Evolutionary conservation across 2,329 filamentous ascomycete species (phyloP).

Genomic region (Epichloe aotearoae): DNA sequence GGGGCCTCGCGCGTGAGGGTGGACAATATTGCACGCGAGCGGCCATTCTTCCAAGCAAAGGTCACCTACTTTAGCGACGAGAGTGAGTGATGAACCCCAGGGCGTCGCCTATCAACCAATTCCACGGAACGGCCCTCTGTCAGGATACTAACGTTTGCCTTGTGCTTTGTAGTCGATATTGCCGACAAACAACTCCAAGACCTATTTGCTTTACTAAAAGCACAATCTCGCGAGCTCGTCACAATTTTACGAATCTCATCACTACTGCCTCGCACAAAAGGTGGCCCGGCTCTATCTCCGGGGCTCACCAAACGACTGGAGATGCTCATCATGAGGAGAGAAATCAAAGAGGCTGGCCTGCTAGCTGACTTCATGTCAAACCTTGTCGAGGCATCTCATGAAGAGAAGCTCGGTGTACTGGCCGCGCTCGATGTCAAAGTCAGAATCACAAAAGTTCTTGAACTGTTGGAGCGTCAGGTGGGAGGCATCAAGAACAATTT

Average conservation of each 20-base stretch:
- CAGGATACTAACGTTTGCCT: not conserved
- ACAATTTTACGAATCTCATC: constrained; percentile 74
- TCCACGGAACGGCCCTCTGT: no score
- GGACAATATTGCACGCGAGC: constrained; percentile 51
- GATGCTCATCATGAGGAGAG: constrained; percentile 72
- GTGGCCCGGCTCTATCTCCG: constrained; percentile 57
- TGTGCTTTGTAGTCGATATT: constrained; percentile 13
- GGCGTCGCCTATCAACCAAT: no score
- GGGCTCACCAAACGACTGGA: constrained; percentile 79
- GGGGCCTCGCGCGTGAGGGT: constrained; percentile 67
- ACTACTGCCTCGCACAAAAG: constrained; percentile 58
- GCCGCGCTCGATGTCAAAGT: constrained; percentile 68
- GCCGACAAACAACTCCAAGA: constrained; percentile 51
- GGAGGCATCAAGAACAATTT: constrained; percentile 75
- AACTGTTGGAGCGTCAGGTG: constrained; percentile 72
- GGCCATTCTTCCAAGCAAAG: constrained; percentile 76
- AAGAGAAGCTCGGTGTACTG: constrained; percentile 82
- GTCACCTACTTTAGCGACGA: constrained; percentile 60
- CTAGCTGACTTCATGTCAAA: constrained; percentile 97
- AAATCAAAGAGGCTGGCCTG: constrained; percentile 66
- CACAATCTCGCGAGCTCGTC: constrained; percentile 73
- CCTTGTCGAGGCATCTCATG: constrained; percentile 71
- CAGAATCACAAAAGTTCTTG: constrained; percentile 68
- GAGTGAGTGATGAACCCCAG: constrained; percentile 28
- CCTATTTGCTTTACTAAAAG: constrained; percentile 69